These are phyloP conservation scores for Alternaria sp. DNA, from an alignment of 2,329 filamentous ascomycete species.

Conservation along the genomic window DNA sequence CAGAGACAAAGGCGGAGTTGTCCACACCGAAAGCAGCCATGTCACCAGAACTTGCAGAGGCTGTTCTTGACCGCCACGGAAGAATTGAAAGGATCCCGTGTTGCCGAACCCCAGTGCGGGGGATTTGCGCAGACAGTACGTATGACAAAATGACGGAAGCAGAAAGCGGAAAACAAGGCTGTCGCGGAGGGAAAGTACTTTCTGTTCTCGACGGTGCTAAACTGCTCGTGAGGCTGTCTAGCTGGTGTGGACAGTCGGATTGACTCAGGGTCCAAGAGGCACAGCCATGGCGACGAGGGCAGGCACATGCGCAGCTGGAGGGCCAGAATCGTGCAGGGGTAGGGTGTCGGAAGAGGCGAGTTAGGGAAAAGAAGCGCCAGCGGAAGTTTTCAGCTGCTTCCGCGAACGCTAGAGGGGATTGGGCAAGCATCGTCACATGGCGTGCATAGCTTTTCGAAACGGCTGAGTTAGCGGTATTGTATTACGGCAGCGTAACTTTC, in stretches of 20 bases:
- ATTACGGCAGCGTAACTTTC: slow-evolving; percentile 21
- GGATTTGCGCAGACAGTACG: slow-evolving; percentile 5
- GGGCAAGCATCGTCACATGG: slow-evolving; percentile 29
- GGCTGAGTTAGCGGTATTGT: slow-evolving; percentile 42
- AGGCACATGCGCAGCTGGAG: slow-evolving; percentile 19
- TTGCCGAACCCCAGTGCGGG: slow-evolving; percentile 11
- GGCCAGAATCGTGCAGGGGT: slow-evolving; percentile 29
- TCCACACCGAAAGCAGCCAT: slow-evolving; percentile 35
- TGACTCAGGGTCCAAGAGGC: slow-evolving; percentile 25
- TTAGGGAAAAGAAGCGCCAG: slow-evolving; percentile 28
- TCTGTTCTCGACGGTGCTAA: slow-evolving; percentile 3
- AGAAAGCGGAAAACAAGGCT: slow-evolving; percentile 15
- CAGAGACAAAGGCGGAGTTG: slow-evolving; percentile 29
- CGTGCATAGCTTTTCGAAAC: slow-evolving; percentile 21
- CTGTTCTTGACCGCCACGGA: slow-evolving; percentile 36
- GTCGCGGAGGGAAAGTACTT: background rate
- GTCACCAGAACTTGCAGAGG: slow-evolving; percentile 39
- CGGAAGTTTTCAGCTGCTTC: slow-evolving; percentile 26
- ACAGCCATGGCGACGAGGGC: slow-evolving; percentile 32
- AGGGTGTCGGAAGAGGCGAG: slow-evolving; percentile 25
- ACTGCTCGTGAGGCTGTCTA: slow-evolving; percentile 25
- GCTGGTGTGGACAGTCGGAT: slow-evolving; percentile 12
- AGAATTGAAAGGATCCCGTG: slow-evolving; percentile 43
- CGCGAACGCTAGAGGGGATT: slow-evolving; percentile 13
- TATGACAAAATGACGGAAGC: background rate